Evolutionary conservation across 371 early-diverging fungal species (phyloP), one percentile per base, ranked within the genome.

Genomic region (Mortierella polycephala): DNA sequence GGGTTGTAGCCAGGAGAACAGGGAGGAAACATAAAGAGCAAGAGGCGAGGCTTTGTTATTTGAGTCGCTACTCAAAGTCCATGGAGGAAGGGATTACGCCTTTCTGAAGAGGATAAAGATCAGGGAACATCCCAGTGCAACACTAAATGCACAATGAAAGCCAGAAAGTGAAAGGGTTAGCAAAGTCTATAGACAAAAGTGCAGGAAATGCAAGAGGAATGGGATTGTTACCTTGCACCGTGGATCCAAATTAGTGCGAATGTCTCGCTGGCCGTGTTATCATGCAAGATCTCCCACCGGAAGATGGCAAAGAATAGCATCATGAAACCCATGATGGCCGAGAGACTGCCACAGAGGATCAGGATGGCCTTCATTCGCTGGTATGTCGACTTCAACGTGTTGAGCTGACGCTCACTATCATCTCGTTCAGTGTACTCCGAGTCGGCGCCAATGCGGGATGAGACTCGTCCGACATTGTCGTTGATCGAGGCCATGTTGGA

Each of bases 401-500:
- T 77, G 8, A 77, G 69, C 59, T 77, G 72, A 10, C 79, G 79
- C 61, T 77, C 79, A 37, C 65, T 77, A 52, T 77, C 79, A 23
- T 77, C 79, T 37, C 71, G 60, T n/a, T 76, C 77, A 13, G 77
- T 71, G 40, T 72, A 77, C 50, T 69, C 79, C 18, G 79, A 77
- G 23, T 66, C 69, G 39, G 69, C 69, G 1, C 73, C 79, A 40
- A 77, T 69, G 11, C 79, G 64, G 12, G 79, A 77, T 0, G 79
- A 77, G 30, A 77, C 60, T 4, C 69, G 64, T 2, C 79, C 79
- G 30, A 77, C 79, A 50, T 72, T 77, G 56, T 77, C 79, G 62
- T 77, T 71, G 56, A 77, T 71, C 1, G 79, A 65, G n/a, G 68
- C 79, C 79, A 77, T 77, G 41, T 77, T 77, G 45, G 79, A 77